These are phyloP conservation scores for Nicotiana sylvestris DNA, from an alignment of 257 asterid genomes.

Conservation along the genomic window DNA sequence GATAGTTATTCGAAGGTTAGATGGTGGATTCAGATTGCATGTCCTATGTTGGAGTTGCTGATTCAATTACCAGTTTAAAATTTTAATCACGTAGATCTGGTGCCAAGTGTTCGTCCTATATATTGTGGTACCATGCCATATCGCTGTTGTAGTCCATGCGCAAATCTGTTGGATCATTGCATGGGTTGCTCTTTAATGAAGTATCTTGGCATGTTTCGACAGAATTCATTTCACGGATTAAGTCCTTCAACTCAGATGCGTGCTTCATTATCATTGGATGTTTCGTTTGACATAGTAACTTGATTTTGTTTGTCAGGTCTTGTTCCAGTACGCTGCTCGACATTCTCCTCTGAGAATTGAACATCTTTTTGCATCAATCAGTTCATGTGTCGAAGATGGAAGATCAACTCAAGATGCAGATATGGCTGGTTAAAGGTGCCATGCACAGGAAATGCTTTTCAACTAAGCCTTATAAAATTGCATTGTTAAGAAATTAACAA, in stretches of 20 bases:
- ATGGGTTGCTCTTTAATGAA: neutral
- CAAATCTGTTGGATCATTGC: neutral
- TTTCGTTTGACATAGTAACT: neutral
- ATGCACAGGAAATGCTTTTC: neutral
- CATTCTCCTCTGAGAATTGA: slow-evolving; percentile 69
- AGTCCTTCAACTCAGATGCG: neutral
- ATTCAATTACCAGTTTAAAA: neutral
- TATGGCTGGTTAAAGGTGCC: slow-evolving; percentile 53
- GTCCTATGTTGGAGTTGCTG: neutral
- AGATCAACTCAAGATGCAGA: slow-evolving; percentile 36
- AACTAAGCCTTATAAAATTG: neutral
- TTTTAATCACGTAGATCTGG: neutral
- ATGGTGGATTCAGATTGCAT: neutral
- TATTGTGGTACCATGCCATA: neutral
- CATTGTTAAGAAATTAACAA: neutral
- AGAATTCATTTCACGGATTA: neutral
- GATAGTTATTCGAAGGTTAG: slow-evolving; percentile 94
- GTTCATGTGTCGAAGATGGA: slow-evolving; percentile 31
- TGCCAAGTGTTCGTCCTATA: neutral
- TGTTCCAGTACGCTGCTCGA: slow-evolving; percentile 86
- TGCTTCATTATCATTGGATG: neutral
- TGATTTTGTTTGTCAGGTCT: slow-evolving; percentile 41
- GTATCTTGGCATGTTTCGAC: neutral
- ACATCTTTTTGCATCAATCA: slow-evolving; percentile 59
- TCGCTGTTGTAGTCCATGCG: neutral